These are phyloP conservation scores for Lasiodiplodia gonubiensis DNA, from an alignment of 2,329 filamentous ascomycete genomes.

Conservation along the genomic window DNA sequence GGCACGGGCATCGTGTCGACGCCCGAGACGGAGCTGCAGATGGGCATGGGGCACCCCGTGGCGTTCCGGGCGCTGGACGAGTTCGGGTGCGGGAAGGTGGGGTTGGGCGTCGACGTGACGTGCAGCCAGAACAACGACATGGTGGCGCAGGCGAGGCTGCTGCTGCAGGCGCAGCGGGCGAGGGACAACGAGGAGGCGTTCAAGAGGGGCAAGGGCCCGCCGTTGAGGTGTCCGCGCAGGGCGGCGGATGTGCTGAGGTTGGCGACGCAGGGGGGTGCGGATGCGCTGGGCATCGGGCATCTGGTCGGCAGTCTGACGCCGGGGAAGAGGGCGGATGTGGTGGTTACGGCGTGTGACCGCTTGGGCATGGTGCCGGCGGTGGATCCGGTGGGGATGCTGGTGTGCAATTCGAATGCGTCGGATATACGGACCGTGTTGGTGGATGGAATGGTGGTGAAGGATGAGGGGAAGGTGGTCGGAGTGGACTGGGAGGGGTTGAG, in stretches of 20 bases:
- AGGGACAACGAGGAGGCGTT: neutral
- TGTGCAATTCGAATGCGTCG: constrained; percentile 2
- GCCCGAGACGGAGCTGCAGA: constrained; percentile 14
- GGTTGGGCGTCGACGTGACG: constrained; percentile 2
- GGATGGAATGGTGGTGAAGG: neutral
- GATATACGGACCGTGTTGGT: constrained; percentile 1
- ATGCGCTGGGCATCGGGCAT: neutral
- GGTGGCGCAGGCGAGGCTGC: constrained; percentile 3
- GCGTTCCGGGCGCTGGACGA: neutral
- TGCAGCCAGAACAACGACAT: neutral
- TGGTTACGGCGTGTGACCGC: neutral
- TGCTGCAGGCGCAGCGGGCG: constrained; percentile 10
- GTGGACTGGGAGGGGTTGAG: constrained; percentile 4
- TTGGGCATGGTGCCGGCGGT: constrained; percentile 9
- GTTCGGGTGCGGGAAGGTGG: neutral
- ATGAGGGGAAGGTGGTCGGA: neutral
- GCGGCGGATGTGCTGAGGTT: neutral
- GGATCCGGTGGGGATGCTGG: constrained; percentile 10
- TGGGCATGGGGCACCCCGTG: constrained; percentile 18
- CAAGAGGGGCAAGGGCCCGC: neutral
- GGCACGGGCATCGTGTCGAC: neutral
- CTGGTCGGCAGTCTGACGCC: neutral
- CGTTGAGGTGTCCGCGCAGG: neutral
- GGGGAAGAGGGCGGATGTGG: constrained; percentile 6
- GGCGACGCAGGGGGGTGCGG: constrained; percentile 8